Evolutionary conservation across 2,329 filamentous ascomycete species (phyloP).

Genomic region (Talaromyces rugulosus): DNA sequence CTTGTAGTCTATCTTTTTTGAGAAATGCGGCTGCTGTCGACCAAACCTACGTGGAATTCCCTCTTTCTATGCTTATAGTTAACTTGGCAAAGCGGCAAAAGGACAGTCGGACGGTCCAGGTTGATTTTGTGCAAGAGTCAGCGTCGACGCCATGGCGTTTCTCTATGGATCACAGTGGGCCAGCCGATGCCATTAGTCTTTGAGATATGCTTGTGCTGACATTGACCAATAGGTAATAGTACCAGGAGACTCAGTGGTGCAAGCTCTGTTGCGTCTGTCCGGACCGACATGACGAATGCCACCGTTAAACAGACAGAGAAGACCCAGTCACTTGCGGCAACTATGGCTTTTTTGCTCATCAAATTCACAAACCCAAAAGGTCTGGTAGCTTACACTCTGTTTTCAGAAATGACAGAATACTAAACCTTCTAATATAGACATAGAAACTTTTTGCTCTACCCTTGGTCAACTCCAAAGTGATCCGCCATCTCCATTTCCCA

Average conservation of each 20-base stretch:
- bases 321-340: neutral
- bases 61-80: neutral
- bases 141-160: neutral
- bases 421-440: neutral
- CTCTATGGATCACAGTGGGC: neutral
- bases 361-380: neutral
- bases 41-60: neutral
- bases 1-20: neutral
- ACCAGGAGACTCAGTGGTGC: neutral
- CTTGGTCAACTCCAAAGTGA: neutral
- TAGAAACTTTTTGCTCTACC: neutral
- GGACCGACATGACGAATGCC: neutral
- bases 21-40: neutral
- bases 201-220: neutral
- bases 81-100: neutral
- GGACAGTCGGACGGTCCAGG: neutral
- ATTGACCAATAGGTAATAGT: neutral
- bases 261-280: neutral
- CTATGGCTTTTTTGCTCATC: neutral
- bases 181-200: neutral
- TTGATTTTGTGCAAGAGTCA: neutral
- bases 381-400: neutral
- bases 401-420: neutral
- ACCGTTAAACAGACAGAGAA: neutral
- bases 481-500: neutral